Evolutionary conservation across 495 filamentous ascomycete species (phyloP), one percentile per base, ranked within the genome.

Genomic region (Bathelium albidoporum): DNA sequence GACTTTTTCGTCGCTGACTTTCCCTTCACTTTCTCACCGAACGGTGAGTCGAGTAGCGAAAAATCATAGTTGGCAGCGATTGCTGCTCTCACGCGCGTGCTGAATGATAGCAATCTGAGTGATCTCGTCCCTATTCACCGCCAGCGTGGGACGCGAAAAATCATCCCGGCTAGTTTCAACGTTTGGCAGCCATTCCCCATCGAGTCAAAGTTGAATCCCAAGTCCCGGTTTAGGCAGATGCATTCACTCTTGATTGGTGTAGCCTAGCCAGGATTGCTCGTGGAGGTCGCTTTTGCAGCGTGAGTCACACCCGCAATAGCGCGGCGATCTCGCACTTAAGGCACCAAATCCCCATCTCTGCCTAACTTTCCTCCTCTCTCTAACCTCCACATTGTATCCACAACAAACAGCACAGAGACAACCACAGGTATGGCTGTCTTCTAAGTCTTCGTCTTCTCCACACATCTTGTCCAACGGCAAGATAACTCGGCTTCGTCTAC

Each of bases 401-500:
- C 59, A 68, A 69, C 64, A 74, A 69, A 74, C 68, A 73, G 71
- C 60, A 71, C 60, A 66, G 65, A 70, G 70, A 73, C 66, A 72
- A 65, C 70, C 67, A 76, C 63, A 71, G 64, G 32, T 62, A 85
- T 85, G 82, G 76, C 71, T 73, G 76, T 69, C 73, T 67, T 72
- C 66, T 71, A 73, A 71, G 65, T 67, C 59, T 55, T 55, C 49
- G 49, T 55, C 49, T 55, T 55, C 49, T 9, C 49, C 49, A 65
- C 68, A 71, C 75, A 76, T 76, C 78, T 75, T 78, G 73, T 55
- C 76, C 75, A 78, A 77, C 75, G 75, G 79, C 81, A 82, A 65
- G 63, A 81, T 83, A 76, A 66, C 73, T 79, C 71, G 77, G 69
- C 61, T 67, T 66, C 70, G 69, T 65, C 65, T 72, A 45, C 69